Evolutionary conservation across 2,329 filamentous ascomycete species (phyloP).

Genomic region (Trichoderma brevicompactum): DNA sequence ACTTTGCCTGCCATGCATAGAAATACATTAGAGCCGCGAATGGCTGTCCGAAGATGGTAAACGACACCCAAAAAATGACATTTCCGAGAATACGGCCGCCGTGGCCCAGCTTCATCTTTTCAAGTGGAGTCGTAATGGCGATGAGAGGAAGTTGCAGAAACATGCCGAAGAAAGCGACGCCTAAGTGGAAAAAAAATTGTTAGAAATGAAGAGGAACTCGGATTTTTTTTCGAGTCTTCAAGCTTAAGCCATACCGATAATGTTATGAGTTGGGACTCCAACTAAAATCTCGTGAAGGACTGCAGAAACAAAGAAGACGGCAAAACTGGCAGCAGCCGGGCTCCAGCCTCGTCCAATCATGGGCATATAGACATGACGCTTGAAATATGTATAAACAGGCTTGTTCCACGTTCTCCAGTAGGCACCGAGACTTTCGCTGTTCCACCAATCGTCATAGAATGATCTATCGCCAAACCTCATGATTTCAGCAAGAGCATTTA

Average conservation of each 20-base stretch:
- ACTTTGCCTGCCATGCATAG: conserved; percentile 98
- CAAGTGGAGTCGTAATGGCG: conserved; percentile 74
- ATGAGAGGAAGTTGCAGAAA: conserved; percentile 90
- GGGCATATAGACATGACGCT: conserved; percentile 88
- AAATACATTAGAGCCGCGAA: conserved; percentile 93
- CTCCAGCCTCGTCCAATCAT: conserved; percentile 84
- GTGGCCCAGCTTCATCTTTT: conserved; percentile 72
- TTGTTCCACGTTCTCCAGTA: conserved; percentile 99
- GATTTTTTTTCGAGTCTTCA: no score
- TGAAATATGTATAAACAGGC: conserved; percentile 96
- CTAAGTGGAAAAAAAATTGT: conserved; percentile 46
- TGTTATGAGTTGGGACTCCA: conserved; percentile 91
- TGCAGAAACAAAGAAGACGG: conserved; percentile 88
- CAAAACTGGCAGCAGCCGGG: conserved; percentile 69
- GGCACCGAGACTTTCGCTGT: conserved; percentile 78
- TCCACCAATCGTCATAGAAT: conserved; percentile 99
- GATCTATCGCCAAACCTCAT: conserved; percentile 89
- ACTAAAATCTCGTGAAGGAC: conserved; percentile 91
- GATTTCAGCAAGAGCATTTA: conserved; percentile 90
- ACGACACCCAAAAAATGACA: conserved; percentile 94
- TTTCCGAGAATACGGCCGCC: conserved; percentile 84
- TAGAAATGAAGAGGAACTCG: conserved; percentile 10
- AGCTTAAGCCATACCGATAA: conserved; percentile 66
- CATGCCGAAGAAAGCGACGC: conserved; percentile 94
- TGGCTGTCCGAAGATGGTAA: conserved; percentile 93